Evolutionary conservation across 225 moss, liverwort and hornwort species (phyloP).

Genomic region (Pleurozium schreberi): DNA sequence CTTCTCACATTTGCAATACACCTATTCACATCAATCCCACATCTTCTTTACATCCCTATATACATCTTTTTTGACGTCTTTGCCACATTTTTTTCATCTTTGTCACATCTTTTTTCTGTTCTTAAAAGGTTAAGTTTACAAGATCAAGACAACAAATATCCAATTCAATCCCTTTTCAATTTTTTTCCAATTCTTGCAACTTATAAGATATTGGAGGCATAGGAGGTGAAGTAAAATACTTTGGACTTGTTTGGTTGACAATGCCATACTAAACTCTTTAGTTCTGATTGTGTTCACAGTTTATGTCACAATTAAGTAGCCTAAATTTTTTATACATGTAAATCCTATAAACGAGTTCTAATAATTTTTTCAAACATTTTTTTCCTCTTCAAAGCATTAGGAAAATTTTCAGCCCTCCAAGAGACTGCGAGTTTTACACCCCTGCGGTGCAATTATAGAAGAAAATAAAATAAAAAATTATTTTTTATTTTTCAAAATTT

Average conservation of each 20-base stretch:
- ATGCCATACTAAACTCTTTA: accelerated
- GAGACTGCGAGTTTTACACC: too few species aligned
- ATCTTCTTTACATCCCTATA: background rate
- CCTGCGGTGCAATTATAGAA: too few species aligned
- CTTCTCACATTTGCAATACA: too few species aligned
- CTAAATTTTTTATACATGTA: accelerated
- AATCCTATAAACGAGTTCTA: background rate
- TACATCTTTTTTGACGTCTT: accelerated
- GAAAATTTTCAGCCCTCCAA: too few species aligned
- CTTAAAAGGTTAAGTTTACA: accelerated
- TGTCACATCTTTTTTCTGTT: background rate
- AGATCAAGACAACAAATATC: background rate
- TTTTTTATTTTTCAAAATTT: too few species aligned
- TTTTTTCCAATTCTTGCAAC: too few species aligned
- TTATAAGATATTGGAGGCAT: accelerated
- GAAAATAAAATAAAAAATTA: too few species aligned
- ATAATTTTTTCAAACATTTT: background rate
- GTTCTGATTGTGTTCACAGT: accelerated
- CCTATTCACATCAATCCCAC: background rate
- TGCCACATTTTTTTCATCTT: background rate
- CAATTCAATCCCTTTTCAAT: background rate
- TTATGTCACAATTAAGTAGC: background rate
- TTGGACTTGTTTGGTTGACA: accelerated
- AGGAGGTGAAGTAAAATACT: too few species aligned
- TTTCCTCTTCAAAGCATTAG: too few species aligned